These are phyloP conservation scores for Barnettozyma siamensis DNA, from an alignment of 805 yeast genomes.

Conservation along the genomic window DNA sequence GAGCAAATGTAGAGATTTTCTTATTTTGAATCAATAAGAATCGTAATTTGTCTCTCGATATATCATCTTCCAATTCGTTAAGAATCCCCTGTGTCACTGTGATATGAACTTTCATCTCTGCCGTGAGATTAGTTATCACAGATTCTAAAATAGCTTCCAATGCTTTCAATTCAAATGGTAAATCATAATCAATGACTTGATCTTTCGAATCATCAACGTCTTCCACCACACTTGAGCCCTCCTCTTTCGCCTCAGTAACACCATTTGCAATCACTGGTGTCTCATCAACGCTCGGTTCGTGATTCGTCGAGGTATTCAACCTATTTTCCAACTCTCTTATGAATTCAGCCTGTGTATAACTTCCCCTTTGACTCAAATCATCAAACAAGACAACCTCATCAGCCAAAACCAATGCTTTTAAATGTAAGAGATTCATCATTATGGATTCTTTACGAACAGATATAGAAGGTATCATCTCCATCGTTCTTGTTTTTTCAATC, in stretches of 20 bases:
- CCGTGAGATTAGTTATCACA: constrained; percentile 69
- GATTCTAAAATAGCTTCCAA: constrained; percentile 80
- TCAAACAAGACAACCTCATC: constrained; percentile 75
- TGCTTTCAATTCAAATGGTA: constrained; percentile 89
- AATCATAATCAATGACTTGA: constrained; percentile 23
- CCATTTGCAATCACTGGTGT: background rate
- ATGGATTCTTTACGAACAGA: constrained; percentile 70
- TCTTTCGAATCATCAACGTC: background rate
- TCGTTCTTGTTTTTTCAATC: constrained; percentile 53
- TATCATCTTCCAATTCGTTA: constrained; percentile 71
- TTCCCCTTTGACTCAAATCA: constrained; percentile 52
- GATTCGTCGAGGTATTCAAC: constrained; percentile 32
- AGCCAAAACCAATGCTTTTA: constrained; percentile 68
- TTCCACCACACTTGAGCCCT: background rate
- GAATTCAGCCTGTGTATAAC: constrained; percentile 66
- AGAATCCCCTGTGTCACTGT: constrained; percentile 71
- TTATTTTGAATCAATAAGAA: constrained; percentile 80
- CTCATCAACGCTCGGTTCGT: too few relatives aligned
- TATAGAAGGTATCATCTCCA: constrained; percentile 75
- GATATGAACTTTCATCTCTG: constrained; percentile 82
- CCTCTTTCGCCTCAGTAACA: background rate
- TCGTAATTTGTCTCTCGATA: constrained; percentile 73
- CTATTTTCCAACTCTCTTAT: constrained; percentile 75
- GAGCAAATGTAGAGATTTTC: constrained; percentile 74
- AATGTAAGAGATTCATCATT: constrained; percentile 67